Conservation (phyloP, 2,329 filamentous ascomycete species). For the Colletotrichum incanum region DNA sequence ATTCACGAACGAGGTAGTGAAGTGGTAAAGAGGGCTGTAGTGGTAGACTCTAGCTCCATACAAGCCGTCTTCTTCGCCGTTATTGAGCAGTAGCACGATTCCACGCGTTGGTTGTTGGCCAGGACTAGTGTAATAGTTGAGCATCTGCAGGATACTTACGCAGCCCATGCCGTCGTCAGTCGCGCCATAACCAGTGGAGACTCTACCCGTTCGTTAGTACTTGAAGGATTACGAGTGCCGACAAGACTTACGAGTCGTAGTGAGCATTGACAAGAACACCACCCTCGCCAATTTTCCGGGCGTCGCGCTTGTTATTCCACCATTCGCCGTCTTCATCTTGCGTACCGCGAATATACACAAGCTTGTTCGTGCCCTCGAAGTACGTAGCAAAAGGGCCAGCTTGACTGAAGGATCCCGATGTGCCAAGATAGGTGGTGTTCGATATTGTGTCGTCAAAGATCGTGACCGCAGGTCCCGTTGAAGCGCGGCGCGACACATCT, state of each 20-base stretch:
- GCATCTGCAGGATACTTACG: conserved; percentile 86
- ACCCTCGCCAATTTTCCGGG: conserved; percentile 71
- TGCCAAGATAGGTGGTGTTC: conserved; percentile 77
- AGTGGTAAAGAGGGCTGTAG: conserved; percentile 83
- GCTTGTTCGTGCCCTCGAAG: conserved; percentile 93
- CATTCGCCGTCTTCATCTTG: conserved; percentile 81
- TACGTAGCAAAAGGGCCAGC: conserved; percentile 71
- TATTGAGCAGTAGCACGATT: conserved; percentile 90
- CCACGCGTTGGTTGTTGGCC: conserved; percentile 83
- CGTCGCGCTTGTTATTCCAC: conserved; percentile 71
- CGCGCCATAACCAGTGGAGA: conserved; percentile 91
- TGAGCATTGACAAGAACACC: conserved; percentile 96
- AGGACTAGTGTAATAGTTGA: conserved; percentile 85
- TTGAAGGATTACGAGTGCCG: not conserved
- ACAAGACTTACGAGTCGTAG: conserved; percentile 77
- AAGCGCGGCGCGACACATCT: conserved; percentile 24
- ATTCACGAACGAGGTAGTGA: conserved; percentile 92
- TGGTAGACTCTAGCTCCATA: conserved; percentile 90
- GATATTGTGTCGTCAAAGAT: conserved; percentile 85
- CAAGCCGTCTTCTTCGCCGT: conserved; percentile 94
- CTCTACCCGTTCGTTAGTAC: conserved; percentile 64
- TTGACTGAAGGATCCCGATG: not conserved
- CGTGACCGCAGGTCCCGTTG: conserved; percentile 64
- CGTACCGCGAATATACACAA: conserved; percentile 89
- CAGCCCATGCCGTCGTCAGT: conserved; percentile 96